Conservation (phyloP, 768 basidiomycete species). For the Rhodosporidiobolus sp. region DNA sequence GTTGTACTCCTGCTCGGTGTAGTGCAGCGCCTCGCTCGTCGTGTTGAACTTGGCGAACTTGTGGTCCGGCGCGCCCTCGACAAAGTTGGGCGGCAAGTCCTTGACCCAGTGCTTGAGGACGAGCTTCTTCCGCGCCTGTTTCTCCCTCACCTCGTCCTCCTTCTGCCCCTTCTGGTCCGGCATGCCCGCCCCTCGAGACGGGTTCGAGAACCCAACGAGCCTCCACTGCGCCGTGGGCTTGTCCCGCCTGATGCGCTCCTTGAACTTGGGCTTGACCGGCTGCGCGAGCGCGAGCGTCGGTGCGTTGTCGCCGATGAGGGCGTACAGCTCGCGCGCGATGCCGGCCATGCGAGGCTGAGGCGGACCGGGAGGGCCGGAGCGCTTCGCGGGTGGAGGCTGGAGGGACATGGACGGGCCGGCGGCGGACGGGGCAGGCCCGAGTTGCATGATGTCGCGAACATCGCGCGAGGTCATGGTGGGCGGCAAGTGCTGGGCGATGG, state of each 20-base stretch:
- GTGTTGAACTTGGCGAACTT: conserved; percentile 79
- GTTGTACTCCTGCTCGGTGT: conserved; percentile 83
- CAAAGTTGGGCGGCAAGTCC: conserved; percentile 30
- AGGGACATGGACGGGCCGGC: conserved; percentile 52
- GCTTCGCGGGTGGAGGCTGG: neutral
- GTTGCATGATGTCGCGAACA: conserved; percentile 75
- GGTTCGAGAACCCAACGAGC: conserved; percentile 30
- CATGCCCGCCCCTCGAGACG: conserved; percentile 14
- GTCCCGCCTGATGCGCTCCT: conserved; percentile 62
- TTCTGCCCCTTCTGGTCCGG: too few relatives aligned
- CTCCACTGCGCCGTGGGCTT: conserved; percentile 52
- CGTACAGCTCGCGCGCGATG: conserved; percentile 86
- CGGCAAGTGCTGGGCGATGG: neutral
- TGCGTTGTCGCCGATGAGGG: conserved; percentile 88
- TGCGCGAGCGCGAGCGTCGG: conserved; percentile 77
- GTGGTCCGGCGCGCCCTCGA: conserved; percentile 52
- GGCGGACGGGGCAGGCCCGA: conserved; percentile 52
- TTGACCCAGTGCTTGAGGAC: conserved; percentile 81
- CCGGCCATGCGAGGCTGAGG: conserved; percentile 58
- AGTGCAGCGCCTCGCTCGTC: conserved; percentile 61
- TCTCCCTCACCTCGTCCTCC: conserved; percentile 61
- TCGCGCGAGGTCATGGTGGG: conserved; percentile 59
- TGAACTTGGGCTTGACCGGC: conserved; percentile 67
- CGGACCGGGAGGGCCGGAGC: conserved; percentile 49
- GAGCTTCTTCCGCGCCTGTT: conserved; percentile 65